A percentile compares a stretch with the other conserved stretches of the same genome.
Conservation (phyloP, 805 yeast genomes). For the Candida odintsovae region DNA sequence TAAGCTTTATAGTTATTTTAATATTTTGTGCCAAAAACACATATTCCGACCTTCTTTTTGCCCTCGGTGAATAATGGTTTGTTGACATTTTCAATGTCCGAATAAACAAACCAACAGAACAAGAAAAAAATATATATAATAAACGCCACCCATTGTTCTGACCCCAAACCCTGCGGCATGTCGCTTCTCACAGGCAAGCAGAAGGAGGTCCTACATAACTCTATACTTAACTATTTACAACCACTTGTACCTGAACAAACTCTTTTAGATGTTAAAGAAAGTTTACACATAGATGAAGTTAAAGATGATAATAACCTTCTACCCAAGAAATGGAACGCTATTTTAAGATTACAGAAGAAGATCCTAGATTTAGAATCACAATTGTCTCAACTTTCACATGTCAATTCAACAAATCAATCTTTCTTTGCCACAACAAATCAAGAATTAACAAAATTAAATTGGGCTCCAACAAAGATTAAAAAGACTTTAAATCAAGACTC, state of each 20-base stretch:
- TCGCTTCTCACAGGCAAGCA: slow-evolving; percentile 37
- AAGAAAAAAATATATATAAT: no score
- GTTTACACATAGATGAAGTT: slow-evolving; percentile 15
- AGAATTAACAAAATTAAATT: slow-evolving; percentile 15
- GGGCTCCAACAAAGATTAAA: slow-evolving; percentile 22
- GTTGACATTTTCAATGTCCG: neutral
- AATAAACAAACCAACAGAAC: neutral
- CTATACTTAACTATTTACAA: slow-evolving; percentile 43
- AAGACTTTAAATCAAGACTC: slow-evolving; percentile 30
- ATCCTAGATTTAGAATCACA: slow-evolving; percentile 67
- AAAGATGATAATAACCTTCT: slow-evolving; percentile 31
- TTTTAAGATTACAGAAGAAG: slow-evolving; percentile 69
- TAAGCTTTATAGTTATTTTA: no score
- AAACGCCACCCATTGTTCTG: neutral
- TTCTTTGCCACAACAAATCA: slow-evolving; percentile 15
- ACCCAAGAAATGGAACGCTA: slow-evolving; percentile 85
- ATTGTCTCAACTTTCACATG: slow-evolving; percentile 41
- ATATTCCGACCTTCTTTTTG: neutral
- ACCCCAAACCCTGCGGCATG: slow-evolving; percentile 8
- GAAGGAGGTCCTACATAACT: slow-evolving; percentile 39
- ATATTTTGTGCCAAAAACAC: no score
- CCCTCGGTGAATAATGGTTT: neutral
- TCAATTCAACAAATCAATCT: slow-evolving; percentile 32
- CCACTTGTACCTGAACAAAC: slow-evolving; percentile 21
- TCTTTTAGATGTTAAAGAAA: slow-evolving; percentile 15